These are phyloP conservation scores for Rubia yunnanensis DNA, from an alignment of 257 asterid genomes.

Conservation along the genomic window DNA sequence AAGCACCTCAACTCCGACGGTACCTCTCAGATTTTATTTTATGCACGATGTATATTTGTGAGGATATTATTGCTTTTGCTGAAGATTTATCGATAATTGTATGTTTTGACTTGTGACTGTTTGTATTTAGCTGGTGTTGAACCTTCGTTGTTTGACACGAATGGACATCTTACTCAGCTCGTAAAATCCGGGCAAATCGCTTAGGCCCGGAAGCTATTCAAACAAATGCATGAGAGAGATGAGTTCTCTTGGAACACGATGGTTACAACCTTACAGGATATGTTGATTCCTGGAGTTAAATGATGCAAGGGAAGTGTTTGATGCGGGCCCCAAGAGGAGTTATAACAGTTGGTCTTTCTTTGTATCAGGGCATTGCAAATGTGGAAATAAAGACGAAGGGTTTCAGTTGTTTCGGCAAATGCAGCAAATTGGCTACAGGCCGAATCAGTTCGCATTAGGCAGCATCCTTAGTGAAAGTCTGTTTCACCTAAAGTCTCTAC, in stretches of 20 bases:
- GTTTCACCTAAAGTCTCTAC: too few species aligned
- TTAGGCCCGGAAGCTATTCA: constrained; percentile 62
- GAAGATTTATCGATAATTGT: too few species aligned
- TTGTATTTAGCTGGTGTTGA: constrained; percentile 3
- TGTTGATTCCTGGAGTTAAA: constrained; percentile 48
- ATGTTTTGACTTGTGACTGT: too few species aligned
- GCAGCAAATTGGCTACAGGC: constrained; percentile 46
- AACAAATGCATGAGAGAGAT: constrained; percentile 53
- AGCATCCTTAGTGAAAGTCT: constrained; percentile 64
- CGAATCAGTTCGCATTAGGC: constrained; percentile 56
- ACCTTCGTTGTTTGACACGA: constrained; percentile 24
- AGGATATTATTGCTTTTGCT: too few species aligned
- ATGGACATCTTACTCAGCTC: constrained; percentile 23
- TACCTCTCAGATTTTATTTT: too few species aligned
- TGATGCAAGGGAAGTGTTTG: constrained; percentile 53
- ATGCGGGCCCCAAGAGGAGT: constrained; percentile 36
- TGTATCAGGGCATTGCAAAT: constrained; percentile 66
- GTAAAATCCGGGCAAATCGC: constrained; percentile 33
- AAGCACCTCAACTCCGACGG: too few species aligned
- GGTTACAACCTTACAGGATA: constrained; percentile 58
- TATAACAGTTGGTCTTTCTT: constrained; percentile 71
- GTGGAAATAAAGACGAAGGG: constrained; percentile 49
- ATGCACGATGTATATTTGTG: too few species aligned
- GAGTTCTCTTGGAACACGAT: constrained; percentile 66
- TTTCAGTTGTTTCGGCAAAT: constrained; percentile 50